phyloP scores from a whole-genome alignment of 2,329 filamentous ascomycete species.

The Botrytis squamosa region DNA sequence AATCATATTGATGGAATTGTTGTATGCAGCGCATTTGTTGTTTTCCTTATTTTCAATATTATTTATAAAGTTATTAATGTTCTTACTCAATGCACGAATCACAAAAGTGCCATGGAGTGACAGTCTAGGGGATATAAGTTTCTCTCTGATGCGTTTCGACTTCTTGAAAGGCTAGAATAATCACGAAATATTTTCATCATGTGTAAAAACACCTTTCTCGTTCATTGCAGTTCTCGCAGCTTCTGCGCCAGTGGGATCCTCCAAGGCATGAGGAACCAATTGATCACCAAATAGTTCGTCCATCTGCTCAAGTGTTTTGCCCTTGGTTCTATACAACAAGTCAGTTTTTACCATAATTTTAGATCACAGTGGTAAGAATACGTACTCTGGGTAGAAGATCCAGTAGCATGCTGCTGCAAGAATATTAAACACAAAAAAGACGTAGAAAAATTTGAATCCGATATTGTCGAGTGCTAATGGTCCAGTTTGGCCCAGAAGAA shows the following conservation, averaged over 20 bases:
- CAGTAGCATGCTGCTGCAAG: slow-evolving; percentile 43
- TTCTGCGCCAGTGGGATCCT: slow-evolving; percentile 38
- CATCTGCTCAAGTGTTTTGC: slow-evolving; percentile 38
- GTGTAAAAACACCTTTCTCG: background rate
- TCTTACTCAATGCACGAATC: no score
- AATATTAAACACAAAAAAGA: background rate
- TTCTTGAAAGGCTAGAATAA: background rate
- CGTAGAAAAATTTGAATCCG: slow-evolving; percentile 43
- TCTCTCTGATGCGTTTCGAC: no score
- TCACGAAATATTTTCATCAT: background rate
- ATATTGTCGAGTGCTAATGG: slow-evolving; percentile 55
- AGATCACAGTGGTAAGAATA: slow-evolving; percentile 33
- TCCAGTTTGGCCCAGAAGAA: slow-evolving; percentile 51
- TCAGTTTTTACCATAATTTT: slow-evolving; percentile 35
- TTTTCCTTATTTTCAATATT: no score
- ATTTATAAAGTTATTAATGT: no score
- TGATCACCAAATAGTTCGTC: slow-evolving; percentile 39
- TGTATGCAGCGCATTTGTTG: no score
- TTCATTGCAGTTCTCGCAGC: slow-evolving; percentile 24
- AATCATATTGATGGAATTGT: no score
- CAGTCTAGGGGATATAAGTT: no score
- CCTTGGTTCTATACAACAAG: slow-evolving; percentile 37
- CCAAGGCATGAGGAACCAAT: slow-evolving; percentile 41
- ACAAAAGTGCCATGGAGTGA: no score
- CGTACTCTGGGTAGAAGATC: slow-evolving; percentile 48